Evolutionary conservation across 2,329 filamentous ascomycete genomes (phyloP).

Genomic region (Aplosporella prunicola): DNA sequence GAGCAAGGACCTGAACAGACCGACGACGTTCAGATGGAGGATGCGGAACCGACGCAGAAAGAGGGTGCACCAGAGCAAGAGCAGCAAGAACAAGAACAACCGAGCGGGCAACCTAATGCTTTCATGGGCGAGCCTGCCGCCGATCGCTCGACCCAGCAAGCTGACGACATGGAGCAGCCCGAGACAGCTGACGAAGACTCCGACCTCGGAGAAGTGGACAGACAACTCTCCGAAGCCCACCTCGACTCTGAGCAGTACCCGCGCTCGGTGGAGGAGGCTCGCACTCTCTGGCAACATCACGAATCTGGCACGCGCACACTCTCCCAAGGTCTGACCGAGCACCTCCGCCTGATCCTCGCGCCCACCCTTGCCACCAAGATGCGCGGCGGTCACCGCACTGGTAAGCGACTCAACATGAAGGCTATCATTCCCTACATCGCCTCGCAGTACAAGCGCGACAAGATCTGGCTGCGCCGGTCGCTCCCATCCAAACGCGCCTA

Average conservation of each 20-base stretch:
- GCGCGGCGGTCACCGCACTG: conserved; percentile 90
- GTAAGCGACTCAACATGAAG: conserved; percentile 97
- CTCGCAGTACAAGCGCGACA: conserved; percentile 96
- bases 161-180: conserved; percentile 33
- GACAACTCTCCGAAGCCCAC: conserved; percentile 41
- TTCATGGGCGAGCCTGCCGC: conserved; percentile 37
- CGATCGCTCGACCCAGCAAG: conserved; percentile 17
- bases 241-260: conserved; percentile 34
- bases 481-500: conserved; percentile 90
- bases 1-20: conserved; percentile 15
- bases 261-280: conserved; percentile 42
- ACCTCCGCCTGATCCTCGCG: conserved; percentile 88
- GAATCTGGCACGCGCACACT: conserved; percentile 77
- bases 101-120: conserved; percentile 30
- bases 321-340: conserved; percentile 82
- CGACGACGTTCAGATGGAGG: conserved; percentile 38
- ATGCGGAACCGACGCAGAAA: conserved; percentile 28
- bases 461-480: conserved; percentile 97
- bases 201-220: conserved; percentile 38
- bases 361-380: conserved; percentile 94
- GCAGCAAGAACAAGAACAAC: conserved; percentile 19
- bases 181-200: conserved; percentile 26
- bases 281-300: conserved; percentile 74
- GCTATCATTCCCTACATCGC: conserved; percentile 99
- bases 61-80: conserved; percentile 17